These are phyloP conservation scores for Daldinia grandis DNA, from an alignment of 495 filamentous ascomycete species.

Conservation along the genomic window DNA sequence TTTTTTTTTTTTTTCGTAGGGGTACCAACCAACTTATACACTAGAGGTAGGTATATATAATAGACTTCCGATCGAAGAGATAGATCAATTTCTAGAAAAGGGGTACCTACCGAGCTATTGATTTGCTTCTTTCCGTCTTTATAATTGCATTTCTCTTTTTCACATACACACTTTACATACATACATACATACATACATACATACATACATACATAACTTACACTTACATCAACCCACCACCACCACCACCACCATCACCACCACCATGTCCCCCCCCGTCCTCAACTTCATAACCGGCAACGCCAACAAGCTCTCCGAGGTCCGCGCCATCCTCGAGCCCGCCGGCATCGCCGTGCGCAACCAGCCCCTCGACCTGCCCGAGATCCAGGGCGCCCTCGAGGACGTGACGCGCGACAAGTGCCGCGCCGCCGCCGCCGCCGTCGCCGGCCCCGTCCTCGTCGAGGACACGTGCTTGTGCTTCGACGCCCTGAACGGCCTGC, in stretches of 20 bases:
- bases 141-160: too few relatives aligned
- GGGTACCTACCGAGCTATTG: too few relatives aligned
- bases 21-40: too few relatives aligned
- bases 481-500: constrained; percentile 83
- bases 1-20: neutral
- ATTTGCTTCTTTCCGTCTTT: too few relatives aligned
- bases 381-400: constrained; percentile 92
- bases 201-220: too few relatives aligned
- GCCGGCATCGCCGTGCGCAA: constrained; percentile 73
- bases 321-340: constrained; percentile 81
- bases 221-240: too few relatives aligned
- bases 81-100: too few relatives aligned
- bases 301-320: constrained; percentile 88
- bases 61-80: neutral
- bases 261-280: constrained; percentile 30
- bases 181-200: too few relatives aligned
- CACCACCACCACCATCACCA: too few relatives aligned
- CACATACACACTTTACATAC: too few relatives aligned
- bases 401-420: constrained; percentile 92
- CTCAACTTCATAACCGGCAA: constrained; percentile 98
- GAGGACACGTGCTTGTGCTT: constrained; percentile 97
- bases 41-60: neutral
- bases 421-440: constrained; percentile 73
- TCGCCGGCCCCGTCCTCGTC: constrained; percentile 86
- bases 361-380: constrained; percentile 78